phyloP scores from a whole-genome alignment of 1,284 basidiomycete species.

The Rhodotorula sp. region DNA sequence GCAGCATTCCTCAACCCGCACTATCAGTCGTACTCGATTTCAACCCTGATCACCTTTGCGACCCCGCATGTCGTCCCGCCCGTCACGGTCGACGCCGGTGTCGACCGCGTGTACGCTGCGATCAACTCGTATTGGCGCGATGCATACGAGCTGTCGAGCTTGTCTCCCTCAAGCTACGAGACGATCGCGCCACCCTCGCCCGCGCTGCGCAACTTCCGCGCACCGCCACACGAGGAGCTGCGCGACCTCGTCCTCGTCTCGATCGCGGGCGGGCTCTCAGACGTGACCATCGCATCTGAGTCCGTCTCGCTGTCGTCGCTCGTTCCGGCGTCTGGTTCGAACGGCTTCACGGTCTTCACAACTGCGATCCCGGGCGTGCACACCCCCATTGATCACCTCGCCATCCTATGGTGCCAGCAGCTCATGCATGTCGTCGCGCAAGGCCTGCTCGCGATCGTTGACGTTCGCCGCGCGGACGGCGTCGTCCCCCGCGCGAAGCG shows the following conservation, averaged over 20 bases:
- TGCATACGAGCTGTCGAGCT: conserved; percentile 35
- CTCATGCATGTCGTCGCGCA: conserved; percentile 84
- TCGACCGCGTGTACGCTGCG: conserved; percentile 69
- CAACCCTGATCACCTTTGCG: conserved; percentile 88
- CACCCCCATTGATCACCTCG: conserved; percentile 93
- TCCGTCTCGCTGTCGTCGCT: conserved; percentile 68
- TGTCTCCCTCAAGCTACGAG: not conserved
- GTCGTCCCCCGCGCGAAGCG: conserved; percentile 20
- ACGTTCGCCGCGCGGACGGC: conserved; percentile 24
- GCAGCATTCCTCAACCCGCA: conserved; percentile 64
- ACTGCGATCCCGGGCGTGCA: conserved; percentile 84
- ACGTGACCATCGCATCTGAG: conserved; percentile 91
- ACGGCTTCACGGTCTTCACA: conserved; percentile 71
- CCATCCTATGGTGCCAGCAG: conserved; percentile 99
- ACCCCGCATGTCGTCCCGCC: conserved; percentile 89
- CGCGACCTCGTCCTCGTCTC: conserved; percentile 67
- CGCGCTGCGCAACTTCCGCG: not conserved
- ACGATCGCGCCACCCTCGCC: conserved; percentile 46
- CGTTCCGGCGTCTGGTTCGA: conserved; percentile 27
- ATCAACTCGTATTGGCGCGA: conserved; percentile 50
- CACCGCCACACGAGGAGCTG: conserved; percentile 19
- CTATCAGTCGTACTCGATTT: conserved; percentile 55
- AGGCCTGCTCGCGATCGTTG: conserved; percentile 69
- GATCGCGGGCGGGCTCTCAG: conserved; percentile 87
- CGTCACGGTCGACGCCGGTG: conserved; percentile 76